phyloP scores from a whole-genome alignment of 139 green algal genomes.

The Pleodorina starrii region DNA sequence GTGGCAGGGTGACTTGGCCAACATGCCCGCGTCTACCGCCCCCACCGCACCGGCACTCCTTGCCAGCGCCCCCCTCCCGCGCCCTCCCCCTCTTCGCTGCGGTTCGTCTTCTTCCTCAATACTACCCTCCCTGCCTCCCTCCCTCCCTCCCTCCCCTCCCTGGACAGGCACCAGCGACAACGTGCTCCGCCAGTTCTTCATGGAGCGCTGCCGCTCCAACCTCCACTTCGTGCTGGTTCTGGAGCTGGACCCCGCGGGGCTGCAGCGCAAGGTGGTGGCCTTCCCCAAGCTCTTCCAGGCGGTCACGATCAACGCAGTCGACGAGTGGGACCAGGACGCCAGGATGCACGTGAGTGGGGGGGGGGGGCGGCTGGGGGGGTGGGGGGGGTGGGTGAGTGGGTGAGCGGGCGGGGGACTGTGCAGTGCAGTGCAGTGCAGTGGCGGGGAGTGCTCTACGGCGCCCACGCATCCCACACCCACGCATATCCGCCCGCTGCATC shows the following conservation, averaged over 20 bases:
- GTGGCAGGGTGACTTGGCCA: not conserved
- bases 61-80: not conserved
- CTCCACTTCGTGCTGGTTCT: slow-evolving; percentile 65
- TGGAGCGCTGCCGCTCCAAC: slow-evolving; percentile 69
- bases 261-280: slow-evolving; percentile 54
- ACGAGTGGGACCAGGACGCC: slow-evolving; percentile 57
- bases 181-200: slow-evolving; percentile 67
- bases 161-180: slow-evolving; percentile 47
- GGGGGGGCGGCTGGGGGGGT: too few species aligned
- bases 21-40: not conserved
- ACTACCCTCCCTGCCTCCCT: not conserved
- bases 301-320: slow-evolving; percentile 52
- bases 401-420: too few species aligned
- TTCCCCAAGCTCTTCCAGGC: slow-evolving; percentile 64
- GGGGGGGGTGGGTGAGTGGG: too few species aligned
- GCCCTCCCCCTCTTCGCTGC: not conserved
- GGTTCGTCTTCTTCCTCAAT: not conserved
- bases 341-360: slow-evolving; percentile 38
- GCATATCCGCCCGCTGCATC: too few species aligned
- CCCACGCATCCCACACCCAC: too few species aligned
- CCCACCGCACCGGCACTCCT: not conserved
- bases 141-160: not conserved
- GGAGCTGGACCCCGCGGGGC: slow-evolving; percentile 32
- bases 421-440: too few species aligned
- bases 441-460: too few species aligned